These are phyloP conservation scores for Neofusicoccum umdonicola DNA, from an alignment of 2,329 filamentous ascomycete genomes.

Conservation along the genomic window DNA sequence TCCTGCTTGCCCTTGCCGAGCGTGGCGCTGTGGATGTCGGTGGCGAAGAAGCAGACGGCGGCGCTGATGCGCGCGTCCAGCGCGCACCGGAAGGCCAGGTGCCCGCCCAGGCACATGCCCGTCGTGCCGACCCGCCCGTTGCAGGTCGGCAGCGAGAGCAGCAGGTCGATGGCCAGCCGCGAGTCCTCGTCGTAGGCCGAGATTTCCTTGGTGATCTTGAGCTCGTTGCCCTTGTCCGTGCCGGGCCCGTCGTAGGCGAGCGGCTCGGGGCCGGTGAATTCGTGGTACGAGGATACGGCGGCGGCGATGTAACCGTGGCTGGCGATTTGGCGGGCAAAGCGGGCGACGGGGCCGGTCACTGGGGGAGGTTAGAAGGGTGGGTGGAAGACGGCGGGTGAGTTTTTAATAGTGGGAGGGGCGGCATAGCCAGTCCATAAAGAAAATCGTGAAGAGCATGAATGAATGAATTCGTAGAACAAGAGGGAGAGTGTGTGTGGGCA, in stretches of 20 bases:
- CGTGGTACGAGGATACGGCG: conserved; percentile 87
- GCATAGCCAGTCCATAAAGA: too few relatives aligned
- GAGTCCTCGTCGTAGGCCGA: conserved; percentile 73
- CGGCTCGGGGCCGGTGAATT: conserved; percentile 82
- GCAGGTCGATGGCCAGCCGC: conserved; percentile 41
- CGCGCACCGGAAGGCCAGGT: conserved; percentile 71
- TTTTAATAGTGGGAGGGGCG: too few relatives aligned
- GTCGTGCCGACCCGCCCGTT: conserved; percentile 76
- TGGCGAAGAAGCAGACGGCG: conserved; percentile 86
- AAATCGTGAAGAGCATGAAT: too few relatives aligned
- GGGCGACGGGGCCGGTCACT: conserved; percentile 87
- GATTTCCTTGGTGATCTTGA: conserved; percentile 82
- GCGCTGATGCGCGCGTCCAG: conserved; percentile 75
- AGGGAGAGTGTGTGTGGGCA: too few relatives aligned
- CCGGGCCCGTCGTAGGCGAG: conserved; percentile 83
- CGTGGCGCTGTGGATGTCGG: conserved; percentile 78
- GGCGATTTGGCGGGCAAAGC: conserved; percentile 88
- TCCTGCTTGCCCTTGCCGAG: conserved; percentile 68
- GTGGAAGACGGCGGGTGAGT: too few relatives aligned
- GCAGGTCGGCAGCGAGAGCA: conserved; percentile 50
- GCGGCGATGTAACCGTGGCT: conserved; percentile 92
- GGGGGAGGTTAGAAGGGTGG: conserved; percentile 33
- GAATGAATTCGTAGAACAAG: too few relatives aligned
- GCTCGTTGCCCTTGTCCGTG: conserved; percentile 82
- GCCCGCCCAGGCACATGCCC: conserved; percentile 92